Percentiles rank a stretch among this genome's conserved stretches.
Conservation (phyloP, 371 early-diverging fungal genomes). For the Mortierella polycephala region DNA sequence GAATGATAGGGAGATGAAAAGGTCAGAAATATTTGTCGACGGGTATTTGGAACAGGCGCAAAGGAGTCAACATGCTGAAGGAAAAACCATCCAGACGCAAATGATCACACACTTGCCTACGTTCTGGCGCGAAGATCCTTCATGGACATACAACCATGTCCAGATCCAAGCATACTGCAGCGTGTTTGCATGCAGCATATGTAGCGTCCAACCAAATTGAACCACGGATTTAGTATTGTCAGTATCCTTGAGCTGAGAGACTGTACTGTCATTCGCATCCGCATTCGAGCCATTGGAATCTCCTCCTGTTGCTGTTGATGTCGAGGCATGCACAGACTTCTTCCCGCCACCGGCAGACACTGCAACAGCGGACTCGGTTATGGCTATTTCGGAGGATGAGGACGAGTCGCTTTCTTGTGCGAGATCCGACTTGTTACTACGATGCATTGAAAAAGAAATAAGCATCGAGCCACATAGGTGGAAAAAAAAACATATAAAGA, state of each 20-base stretch:
- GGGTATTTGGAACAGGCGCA: too few relatives aligned
- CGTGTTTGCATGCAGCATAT: slow-evolving; percentile 43
- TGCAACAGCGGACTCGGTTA: too few relatives aligned
- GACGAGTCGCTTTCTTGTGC: too few relatives aligned
- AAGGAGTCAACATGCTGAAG: too few relatives aligned
- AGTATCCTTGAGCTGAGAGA: neutral
- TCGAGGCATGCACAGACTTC: neutral
- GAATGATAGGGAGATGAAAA: neutral
- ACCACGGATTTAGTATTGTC: slow-evolving; percentile 18
- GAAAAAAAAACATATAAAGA: neutral
- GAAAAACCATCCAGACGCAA: neutral
- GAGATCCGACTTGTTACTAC: too few relatives aligned
- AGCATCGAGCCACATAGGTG: neutral
- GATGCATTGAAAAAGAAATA: too few relatives aligned
- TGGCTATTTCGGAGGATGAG: too few relatives aligned
- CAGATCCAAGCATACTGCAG: slow-evolving; percentile 53
- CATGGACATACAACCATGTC: slow-evolving; percentile 31
- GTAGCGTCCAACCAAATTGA: slow-evolving; percentile 52
- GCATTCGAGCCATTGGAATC: neutral
- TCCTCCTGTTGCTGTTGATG: neutral
- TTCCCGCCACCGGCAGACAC: too few relatives aligned
- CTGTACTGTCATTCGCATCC: neutral
- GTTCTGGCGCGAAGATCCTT: slow-evolving; percentile 41
- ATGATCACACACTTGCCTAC: slow-evolving; percentile 27
- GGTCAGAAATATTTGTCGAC: too few relatives aligned